Evolutionary conservation across 805 yeast genomes (phyloP), one percentile per base, ranked within the genome.

Genomic region (Yarrowia sp.): DNA sequence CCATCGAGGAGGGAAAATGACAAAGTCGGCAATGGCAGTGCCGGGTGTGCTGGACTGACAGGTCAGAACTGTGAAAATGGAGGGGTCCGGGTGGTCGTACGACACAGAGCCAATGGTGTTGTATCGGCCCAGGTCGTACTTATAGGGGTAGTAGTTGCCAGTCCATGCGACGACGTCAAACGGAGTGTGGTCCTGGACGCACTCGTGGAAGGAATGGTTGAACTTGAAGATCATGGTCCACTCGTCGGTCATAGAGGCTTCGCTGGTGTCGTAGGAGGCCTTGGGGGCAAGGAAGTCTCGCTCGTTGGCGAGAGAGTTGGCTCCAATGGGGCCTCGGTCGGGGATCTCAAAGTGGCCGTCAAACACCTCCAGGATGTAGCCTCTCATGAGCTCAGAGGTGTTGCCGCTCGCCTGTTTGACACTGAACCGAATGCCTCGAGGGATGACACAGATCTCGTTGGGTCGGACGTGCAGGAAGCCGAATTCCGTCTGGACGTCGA

Each of bases 91-190:
- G 51, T 69, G 72, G 35, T 69, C 72, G 38, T 63, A 68, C 3
- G 72, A 69, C 21, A 69, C 61, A 2, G 72, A 69, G 8, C 72
- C 72, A 27, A 69, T 65, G 21, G 68, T 63, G 62, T 65, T 66
- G 64, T 68, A 69, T 64, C 66, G 61, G 14, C 67, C 68, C 21
- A 69, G 65, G 33, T 69, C 72, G 33, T 69, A 69, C 64, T 69
- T 69, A 66, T 65, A 69, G 12, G 72, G 72, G 39, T 65, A 68
- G 44, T 69, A 69, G 39, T 66, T 58, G 16, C 72, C 72, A 38
- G 67, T 69, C 71, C 72, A 69, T 8, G 67, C 72, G 8, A 69
- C 71, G 14, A 69, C 70, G 39, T 69, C 69, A 46, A 65, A 69
- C 1, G 72, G 72, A 12, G 69, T 63, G 38, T 68, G 71, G 33